phyloP scores from a whole-genome alignment of 768 basidiomycete species.

The Dacryopinax spathularia region DNA sequence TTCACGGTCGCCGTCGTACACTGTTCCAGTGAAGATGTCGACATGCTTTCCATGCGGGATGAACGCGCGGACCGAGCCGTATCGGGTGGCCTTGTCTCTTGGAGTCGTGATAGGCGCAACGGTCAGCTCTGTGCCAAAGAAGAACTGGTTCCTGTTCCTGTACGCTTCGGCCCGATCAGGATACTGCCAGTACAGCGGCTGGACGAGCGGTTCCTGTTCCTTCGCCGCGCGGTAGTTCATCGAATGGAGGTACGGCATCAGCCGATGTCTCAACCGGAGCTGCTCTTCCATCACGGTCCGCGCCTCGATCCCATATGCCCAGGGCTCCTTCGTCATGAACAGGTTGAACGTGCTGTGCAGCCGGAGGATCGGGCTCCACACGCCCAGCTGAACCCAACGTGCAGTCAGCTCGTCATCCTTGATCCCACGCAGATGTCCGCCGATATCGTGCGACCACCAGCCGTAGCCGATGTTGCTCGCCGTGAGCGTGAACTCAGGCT shows the following conservation, averaged over 20 bases:
- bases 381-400: constrained; percentile 15
- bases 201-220: constrained; percentile 9
- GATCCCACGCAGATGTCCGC: constrained; percentile 12
- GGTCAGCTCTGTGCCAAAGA: constrained; percentile 14
- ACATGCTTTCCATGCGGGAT: constrained; percentile 14
- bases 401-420: constrained; percentile 16
- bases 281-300: constrained; percentile 6
- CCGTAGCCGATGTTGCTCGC: constrained; percentile 16
- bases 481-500: constrained; percentile 16
- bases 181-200: constrained; percentile 16
- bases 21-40: constrained; percentile 13
- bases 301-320: constrained; percentile 10
- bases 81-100: constrained; percentile 5
- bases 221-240: constrained; percentile 4
- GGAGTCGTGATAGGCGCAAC: constrained; percentile 12
- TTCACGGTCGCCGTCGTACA: constrained; percentile 16
- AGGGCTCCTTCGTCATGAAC: constrained; percentile 17
- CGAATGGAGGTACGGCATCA: constrained; percentile 15
- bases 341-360: constrained; percentile 15
- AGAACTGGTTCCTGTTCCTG: constrained; percentile 14
- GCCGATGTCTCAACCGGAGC: constrained; percentile 12
- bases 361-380: constrained; percentile 16
- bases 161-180: constrained; percentile 10
- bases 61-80: constrained; percentile 10
- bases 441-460: constrained; percentile 16